Evolutionary conservation across 202 grass and related monocot species (phyloP), one percentile per base, ranked within the genome.

Genomic region (Thinopyrum obtusiflorum): DNA sequence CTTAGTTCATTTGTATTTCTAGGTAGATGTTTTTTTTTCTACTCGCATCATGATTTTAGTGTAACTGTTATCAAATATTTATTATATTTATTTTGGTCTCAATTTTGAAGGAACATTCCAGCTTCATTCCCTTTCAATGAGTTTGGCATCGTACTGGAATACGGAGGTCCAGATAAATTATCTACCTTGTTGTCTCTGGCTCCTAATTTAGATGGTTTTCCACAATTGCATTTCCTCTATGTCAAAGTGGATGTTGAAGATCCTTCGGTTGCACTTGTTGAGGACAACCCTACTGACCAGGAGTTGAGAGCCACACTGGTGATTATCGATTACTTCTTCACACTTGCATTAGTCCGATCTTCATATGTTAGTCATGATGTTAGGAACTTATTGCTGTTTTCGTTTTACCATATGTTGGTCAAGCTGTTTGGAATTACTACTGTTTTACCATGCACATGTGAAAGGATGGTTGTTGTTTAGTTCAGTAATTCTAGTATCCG

Each of bases 151-250:
- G 79, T 94, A 77, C 26, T 94, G 86, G 93, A 94, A 79, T 94
- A 94, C 73, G 90, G 90, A 80, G 90, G 93, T 60, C 83, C 88
- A 88, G 82, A 85, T 71, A 75, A 89, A 87, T 90, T 88, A 87
- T 92, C 90, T 75, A 87, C 77, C 49, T 85, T 94, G 26, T 94
- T 85, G 76, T 92, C 93, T 61, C 36, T 76, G 61, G 63, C 64
- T 92, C 80, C 86, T 69, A 87, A 88, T 82, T 92, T 86, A 84
- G 88, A 89, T 76, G 67, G 65, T 82, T 87, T 92, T 81, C 90
- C 93, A 92, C 86, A 61, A 85, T 13, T 92, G 33, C 90, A 94
- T 87, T 94, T 94, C 80, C 69, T 94, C 15, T 87, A 90, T 90
- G 93, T 94, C 77, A 86, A 82, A 85, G 15, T 84, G 42, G 80